Base-by-base conservation (phyloP, 306 rosid species). In the Corylus heterophylla region DNA sequence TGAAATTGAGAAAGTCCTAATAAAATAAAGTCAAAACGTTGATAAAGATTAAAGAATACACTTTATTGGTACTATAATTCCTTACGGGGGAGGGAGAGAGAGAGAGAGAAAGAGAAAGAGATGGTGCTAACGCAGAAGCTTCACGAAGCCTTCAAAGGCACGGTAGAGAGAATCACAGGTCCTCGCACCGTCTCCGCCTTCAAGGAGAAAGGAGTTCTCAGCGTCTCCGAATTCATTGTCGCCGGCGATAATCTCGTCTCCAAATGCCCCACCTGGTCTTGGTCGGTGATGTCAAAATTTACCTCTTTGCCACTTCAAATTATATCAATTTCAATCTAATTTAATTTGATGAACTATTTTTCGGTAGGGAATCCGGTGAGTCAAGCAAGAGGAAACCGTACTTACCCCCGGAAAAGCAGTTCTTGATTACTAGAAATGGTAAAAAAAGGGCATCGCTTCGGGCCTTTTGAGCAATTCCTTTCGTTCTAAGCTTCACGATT, bases 201-300 rank as follows among this genome's bases (percentile, higher is more conserved):
- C 86, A 95, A 95, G 85, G 99, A 95, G 74, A 95, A 95, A 78
- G 99, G 99, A 11, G 99, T 95, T 83, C 99, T 95, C 75, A 93
- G 98, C 76, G 91, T 95, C 86, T 85, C 89, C 83, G 99, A 95
- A 84, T 95, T 93, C 85, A 48, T 95, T 69, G 54, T 74, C 72
- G 96, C 99, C 73, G 99, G 99, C 68, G 99, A 95, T 69, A 95
- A 90, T 78, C 99, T 93, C 87, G 99, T 95, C 42, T 89, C 99
- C 83, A 95, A 95, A 82, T 95, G 99, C 85, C 99, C 97, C 76
- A 95, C 99, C 71, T 95, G 99, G 99, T 95, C 99, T 17, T 95
- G 99, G 99, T 95, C 88, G 55, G 82, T 59, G 78, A 80, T 31
- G 0, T 50, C 51, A 12, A 10, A 10, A 22, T 45, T 2, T n/a